Conservation (phyloP, 2,329 filamentous ascomycete genomes). For the Ophiostoma populinum region DNA sequence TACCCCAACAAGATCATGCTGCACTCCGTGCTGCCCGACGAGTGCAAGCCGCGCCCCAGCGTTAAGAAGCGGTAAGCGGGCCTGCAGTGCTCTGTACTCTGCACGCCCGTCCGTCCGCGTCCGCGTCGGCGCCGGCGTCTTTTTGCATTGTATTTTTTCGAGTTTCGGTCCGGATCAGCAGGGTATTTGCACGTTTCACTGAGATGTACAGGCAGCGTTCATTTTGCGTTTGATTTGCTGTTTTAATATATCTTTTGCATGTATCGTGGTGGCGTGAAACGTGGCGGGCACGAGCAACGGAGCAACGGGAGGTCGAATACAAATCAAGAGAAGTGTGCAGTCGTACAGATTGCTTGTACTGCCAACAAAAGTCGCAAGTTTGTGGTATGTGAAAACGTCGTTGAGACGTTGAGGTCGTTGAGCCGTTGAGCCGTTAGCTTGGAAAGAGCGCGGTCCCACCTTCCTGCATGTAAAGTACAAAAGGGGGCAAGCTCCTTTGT, state of each 20-base stretch:
- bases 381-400: too few relatives aligned
- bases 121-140: background rate
- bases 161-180: constrained; percentile 3
- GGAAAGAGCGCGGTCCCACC: background rate
- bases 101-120: too few relatives aligned
- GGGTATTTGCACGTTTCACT: constrained; percentile 5
- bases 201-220: constrained; percentile 5
- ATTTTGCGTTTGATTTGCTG: constrained; percentile 4
- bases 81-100: too few relatives aligned
- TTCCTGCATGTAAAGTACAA: background rate
- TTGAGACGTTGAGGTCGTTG: too few relatives aligned
- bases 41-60: constrained; percentile 43
- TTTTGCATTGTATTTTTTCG: background rate
- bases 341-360: too few relatives aligned
- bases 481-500: constrained; percentile 1
- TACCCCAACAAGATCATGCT: constrained; percentile 72
- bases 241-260: background rate
- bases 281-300: too few relatives aligned
- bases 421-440: too few relatives aligned
- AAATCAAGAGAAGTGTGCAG: too few relatives aligned
- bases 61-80: constrained; percentile 35
- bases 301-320: too few relatives aligned
- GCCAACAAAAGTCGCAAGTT: too few relatives aligned
- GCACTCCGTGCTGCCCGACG: constrained; percentile 50
- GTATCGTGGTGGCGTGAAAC: too few relatives aligned